Base-by-base conservation (phyloP, 2,329 filamentous ascomycete species). In the Helminthosporium solani region DNA sequence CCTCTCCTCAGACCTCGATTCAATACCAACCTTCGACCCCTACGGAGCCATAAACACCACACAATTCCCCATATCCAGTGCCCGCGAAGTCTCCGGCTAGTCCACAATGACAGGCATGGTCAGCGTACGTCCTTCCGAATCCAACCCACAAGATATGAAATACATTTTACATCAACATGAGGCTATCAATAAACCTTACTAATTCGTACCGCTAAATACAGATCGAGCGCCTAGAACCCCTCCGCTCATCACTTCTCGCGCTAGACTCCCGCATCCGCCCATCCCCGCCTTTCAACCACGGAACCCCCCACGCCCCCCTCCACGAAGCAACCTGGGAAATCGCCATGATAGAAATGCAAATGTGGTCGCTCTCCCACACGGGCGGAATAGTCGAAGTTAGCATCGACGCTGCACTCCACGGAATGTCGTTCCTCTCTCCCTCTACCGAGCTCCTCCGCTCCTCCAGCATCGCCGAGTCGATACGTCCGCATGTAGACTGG, bases 351-450 rank as follows among this genome's bases (percentile, higher is more conserved):
- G 55, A 58, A 31, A 45, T 60, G 40, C 57, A 58, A 30, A 52
- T 57, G 50, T 58, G 56, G 57, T 58, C 57, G 12, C 56, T 56
- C 18, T 48, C 57, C n/a, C 57, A 60, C 20, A 58, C 57, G 3
- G 53, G 57, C n/a, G 55, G 57, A 12, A 58, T 58, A 15, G 48
- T 60, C 7, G 46, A 46, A 42, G 40, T 45, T 3, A 57, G 52
- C 34, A 46, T 58, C n/a, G 50, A 60, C 23, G 47, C 52, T 9
- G 52, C 42, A 2, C 20, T 58, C 7, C 35, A 54, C 9, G 50
- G 55, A 14, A 19, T 60, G 37, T 57, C 50, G 1, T 36, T 50
- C n/a, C 40, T 55, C 39, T 48, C 53, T 8, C 55, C 53, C 0
- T 57, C 51, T 1, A 51, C 40, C 23, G 50, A 60, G 20, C 48